phyloP scores from a whole-genome alignment of 2,329 filamentous ascomycete species.

The Dactylellina haptotyla region DNA sequence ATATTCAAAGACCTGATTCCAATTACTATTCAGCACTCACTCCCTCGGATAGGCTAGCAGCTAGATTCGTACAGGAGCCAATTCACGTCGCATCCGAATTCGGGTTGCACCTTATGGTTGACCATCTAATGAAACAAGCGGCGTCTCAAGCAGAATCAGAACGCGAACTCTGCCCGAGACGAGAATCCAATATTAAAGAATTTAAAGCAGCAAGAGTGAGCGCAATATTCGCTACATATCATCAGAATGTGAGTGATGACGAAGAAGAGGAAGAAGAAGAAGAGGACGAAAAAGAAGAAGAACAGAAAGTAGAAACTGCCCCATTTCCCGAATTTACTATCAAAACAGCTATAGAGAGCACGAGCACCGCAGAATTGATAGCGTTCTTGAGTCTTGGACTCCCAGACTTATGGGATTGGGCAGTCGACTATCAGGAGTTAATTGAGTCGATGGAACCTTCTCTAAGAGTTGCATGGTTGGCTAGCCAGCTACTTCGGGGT shows the following conservation, averaged over 20 bases:
- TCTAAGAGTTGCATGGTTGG: slow-evolving; percentile 10
- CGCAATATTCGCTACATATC: neutral
- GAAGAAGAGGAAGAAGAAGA: no score
- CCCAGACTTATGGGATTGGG: neutral
- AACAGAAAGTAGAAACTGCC: no score
- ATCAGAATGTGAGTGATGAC: no score
- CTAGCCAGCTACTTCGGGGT: neutral
- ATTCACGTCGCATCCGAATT: slow-evolving; percentile 14
- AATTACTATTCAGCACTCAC: no score
- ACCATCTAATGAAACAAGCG: slow-evolving; percentile 2
- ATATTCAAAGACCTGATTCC: slow-evolving; percentile 7
- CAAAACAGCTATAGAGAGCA: neutral
- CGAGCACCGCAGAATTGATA: neutral
- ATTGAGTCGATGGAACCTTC: slow-evolving; percentile 1
- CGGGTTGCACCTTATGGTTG: slow-evolving; percentile 22
- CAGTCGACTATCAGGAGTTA: neutral
- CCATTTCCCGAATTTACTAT: neutral
- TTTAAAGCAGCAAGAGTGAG: slow-evolving; percentile 6
- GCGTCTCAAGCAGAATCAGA: no score
- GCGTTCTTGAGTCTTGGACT: neutral
- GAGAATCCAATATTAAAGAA: slow-evolving; percentile 8
- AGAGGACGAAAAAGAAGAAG: no score
- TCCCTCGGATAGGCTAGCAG: neutral
- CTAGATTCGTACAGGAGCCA: slow-evolving; percentile 20
- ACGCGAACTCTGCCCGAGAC: neutral